Conservation (phyloP, 2,329 filamentous ascomycete species). For the Phialemonium atrogriseum region DNA sequence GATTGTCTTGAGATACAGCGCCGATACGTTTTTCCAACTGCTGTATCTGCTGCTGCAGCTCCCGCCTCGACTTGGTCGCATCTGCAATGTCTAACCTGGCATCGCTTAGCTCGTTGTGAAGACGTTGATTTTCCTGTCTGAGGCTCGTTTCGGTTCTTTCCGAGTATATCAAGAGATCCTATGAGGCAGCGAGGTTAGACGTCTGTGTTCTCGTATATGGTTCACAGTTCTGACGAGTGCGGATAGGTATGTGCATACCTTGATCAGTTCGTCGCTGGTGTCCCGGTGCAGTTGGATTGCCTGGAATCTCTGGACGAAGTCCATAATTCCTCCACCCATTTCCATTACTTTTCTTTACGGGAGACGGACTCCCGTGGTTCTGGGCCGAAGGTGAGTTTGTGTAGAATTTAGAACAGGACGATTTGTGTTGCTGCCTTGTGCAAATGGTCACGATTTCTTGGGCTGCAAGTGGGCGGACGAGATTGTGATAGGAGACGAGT, state of each 20-base stretch:
- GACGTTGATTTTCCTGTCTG: conserved; percentile 32
- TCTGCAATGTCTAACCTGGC: conserved; percentile 41
- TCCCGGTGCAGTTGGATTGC: conserved; percentile 32
- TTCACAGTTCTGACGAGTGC: conserved; percentile 1
- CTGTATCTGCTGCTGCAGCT: conserved; percentile 39
- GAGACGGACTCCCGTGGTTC: no score
- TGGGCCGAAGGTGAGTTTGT: no score
- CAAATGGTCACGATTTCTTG: no score
- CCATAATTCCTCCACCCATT: conserved; percentile 23
- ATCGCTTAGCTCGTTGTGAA: conserved; percentile 33
- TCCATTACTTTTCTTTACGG: no score
- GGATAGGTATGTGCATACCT: conserved; percentile 25
- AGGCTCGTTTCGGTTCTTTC: conserved; percentile 34
- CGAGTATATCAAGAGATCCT: conserved; percentile 40
- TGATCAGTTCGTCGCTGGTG: conserved; percentile 35
- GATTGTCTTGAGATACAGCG: conserved; percentile 27
- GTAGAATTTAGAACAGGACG: no score
- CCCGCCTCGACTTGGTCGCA: conserved; percentile 37
- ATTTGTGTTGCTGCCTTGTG: no score
- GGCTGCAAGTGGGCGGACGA: no score
- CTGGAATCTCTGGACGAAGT: conserved; percentile 40
- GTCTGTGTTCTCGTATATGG: conserved; percentile 1
- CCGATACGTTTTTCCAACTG: conserved; percentile 27
- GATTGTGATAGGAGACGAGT: no score
- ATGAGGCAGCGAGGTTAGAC: background rate